Base-by-base conservation (phyloP, 495 filamentous ascomycete genomes). In the Pseudevernia furfuracea region DNA sequence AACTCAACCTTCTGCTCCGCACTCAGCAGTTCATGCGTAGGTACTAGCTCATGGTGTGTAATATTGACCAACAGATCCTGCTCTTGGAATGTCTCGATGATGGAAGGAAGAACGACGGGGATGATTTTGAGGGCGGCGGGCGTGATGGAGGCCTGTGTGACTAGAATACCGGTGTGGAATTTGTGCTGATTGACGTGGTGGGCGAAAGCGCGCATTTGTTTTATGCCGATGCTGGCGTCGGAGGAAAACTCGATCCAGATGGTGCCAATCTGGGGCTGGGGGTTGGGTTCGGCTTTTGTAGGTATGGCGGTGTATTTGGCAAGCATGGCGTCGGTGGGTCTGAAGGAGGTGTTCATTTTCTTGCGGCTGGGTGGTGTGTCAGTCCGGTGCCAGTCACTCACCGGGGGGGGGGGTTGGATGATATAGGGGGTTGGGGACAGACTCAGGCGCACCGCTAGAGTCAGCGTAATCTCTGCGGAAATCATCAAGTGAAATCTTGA, bases 11-110 rank as follows among this genome's bases (percentile, higher is more conserved):
- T 96, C 81, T 98, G 95, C 71, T 94, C 91, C 49, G 85, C 82
- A 71, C 89, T 93, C 49, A 98, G 82, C 58, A 97, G 78, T 25
- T 96, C 85, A 73, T 98, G 94, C 72, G 89, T 93, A 37, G 94
- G 94, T 23, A 98, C 94, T 21, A 98, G 84, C 77, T 97, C 92
- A 78, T 98, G 94, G 72, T 91, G 91, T 32, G 93, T 97, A 75
- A 98, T 98, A 76, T 98, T 98, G 72, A 97, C 92, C 55, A 98
- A 82, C 71, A 98, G 77, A 77, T 98, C 92, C 77, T 91, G 87
- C 78, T 98, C 95, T 65, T 92, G 81, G 82, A 97, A 98, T 69
- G 89, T 88, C 80, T 98, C 94, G 71, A 96, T 89, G 70, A 89
- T 84, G 41, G 81, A 84, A 75, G 89, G 83, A 70, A 84, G 77